Base-by-base conservation (phyloP, 2,329 filamentous ascomycete species). In the Bertia moriformis region DNA sequence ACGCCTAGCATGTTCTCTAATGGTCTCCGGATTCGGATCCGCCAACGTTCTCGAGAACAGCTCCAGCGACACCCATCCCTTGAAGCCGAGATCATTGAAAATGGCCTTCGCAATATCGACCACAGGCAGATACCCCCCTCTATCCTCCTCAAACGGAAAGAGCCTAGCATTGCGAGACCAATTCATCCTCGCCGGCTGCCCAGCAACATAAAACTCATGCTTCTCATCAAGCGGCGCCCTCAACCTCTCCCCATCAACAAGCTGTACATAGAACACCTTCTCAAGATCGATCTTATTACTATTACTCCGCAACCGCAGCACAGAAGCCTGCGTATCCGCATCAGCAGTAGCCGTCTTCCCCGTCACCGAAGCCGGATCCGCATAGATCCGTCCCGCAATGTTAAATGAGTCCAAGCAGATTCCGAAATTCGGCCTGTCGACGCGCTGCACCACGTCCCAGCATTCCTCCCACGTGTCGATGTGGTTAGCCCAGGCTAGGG, bases 321-420 rank as follows among this genome's bases (percentile, higher is more conserved):
- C 55, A 0, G 76, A 78, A 1, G 60, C 58, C 4, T 56, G 52
- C 1, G 82, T 63, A 1, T 65, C 68, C 4, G 60, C 56, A 2
- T 80, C 71, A 4, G 72, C 78, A 43, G 72, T 62, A 0, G 57
- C 45, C 0, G 61, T 71, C 45, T 65, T 65, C 3, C 78, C 72
- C 0, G 61, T 61, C 0, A 59, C 45, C 0, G 65, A 55, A 0
- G 71, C 56, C 0, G 82, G 83, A 48, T 88, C 81, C 0, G 78
- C 83, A 46, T 73, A 88, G 42, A 84, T 71, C 4, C 75, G 61
- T 1, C 73, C 82, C 0, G 80, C 72, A 42, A 88, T 80, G 55
- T 88, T 84, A 60, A 85, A 88, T 0, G 77, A 84, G 55, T 88
- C 83, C 18, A 88, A 64, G 51, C 81, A 86, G 30, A 86, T 61